Conservation (phyloP, 805 yeast genomes). For the Ogataea pignaliae region DNA sequence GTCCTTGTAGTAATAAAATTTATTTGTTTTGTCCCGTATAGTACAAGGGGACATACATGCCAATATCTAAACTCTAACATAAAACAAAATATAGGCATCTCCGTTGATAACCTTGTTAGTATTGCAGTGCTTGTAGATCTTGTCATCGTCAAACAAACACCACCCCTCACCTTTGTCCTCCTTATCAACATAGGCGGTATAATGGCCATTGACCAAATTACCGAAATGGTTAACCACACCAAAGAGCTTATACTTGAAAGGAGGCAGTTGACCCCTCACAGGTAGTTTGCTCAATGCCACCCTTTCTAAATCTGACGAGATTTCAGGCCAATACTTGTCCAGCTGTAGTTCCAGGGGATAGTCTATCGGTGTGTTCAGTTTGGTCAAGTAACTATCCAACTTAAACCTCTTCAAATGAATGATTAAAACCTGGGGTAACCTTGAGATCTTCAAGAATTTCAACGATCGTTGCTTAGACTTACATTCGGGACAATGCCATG, state of each 20-base stretch:
- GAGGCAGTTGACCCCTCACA: slow-evolving; percentile 67
- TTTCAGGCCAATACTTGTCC: slow-evolving; percentile 69
- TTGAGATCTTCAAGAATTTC: slow-evolving; percentile 66
- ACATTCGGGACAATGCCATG: slow-evolving; percentile 83
- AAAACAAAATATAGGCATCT: slow-evolving; percentile 83
- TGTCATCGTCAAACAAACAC: slow-evolving; percentile 81
- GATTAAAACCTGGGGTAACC: slow-evolving; percentile 75
- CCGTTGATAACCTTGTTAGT: slow-evolving; percentile 54
- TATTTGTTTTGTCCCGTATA: too few species aligned
- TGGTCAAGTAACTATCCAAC: slow-evolving; percentile 45
- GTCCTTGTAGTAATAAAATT: not conserved
- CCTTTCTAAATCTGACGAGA: slow-evolving; percentile 38
- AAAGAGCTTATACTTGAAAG: slow-evolving; percentile 70
- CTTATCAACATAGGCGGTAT: slow-evolving; percentile 75
- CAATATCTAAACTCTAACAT: slow-evolving; percentile 38
- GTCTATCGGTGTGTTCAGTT: slow-evolving; percentile 59
- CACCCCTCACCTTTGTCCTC: slow-evolving; percentile 45
- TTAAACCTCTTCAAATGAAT: slow-evolving; percentile 83
- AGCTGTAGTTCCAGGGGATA: slow-evolving; percentile 57
- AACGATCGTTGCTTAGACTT: slow-evolving; percentile 56
- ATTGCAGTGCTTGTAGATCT: slow-evolving; percentile 49
- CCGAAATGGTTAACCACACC: slow-evolving; percentile 88
- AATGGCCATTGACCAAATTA: slow-evolving; percentile 80
- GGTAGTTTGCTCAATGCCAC: slow-evolving; percentile 49
- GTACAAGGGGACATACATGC: not conserved